Base-by-base conservation (phyloP, 768 basidiomycete species). In the Tricholoma furcatifolium region DNA sequence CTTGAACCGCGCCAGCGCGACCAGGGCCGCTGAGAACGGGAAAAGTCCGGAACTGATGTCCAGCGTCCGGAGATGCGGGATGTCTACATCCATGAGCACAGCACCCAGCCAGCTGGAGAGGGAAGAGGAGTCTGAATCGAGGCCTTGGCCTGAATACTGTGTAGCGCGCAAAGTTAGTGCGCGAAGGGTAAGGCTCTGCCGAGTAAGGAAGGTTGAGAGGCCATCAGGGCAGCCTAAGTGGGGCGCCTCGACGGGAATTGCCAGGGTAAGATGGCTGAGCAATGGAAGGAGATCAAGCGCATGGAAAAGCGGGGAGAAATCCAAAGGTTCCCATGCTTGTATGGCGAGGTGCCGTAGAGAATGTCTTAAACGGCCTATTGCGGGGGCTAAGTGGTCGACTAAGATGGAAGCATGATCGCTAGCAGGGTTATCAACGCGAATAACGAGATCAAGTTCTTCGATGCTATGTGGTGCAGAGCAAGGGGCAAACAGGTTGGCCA, bases 301-400 rank as follows among this genome's bases (percentile, higher is more conserved):
- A 39, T 55, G 58, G 55, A 79, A 74, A 46, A 78, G 63, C 2
- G 73, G 75, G 1, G 74, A 65, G 23, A 76, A 65, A 51, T 78
- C 72, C n/a, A 75, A 66, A 1, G 77, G 72, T 47, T 76, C 74
- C 69, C 75, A 76, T 3, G 74, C 63, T 49, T 73, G 71, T 40
- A 79, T 68, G 27, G 68, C 62, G 47, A 79, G 67, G 11, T 65
- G 68, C 38, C 69, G 69, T 43, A 78, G 68, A 10, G 70, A 69
- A 6, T 63, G 51, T 39, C 64, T 65, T 38, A 75, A 65, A 15
- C 67, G 65, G 38, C 64, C 69, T 38, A 78, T 69, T 11, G 70
- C 69, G 30, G 70, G 73, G 2, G 75, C 76, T 30, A 77, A 67
- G 53, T 72, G 61, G 36, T 64, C 43, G 30, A 62, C 62, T 58